Percentiles rank a stretch among this genome's conserved stretches.
Evolutionary conservation across 2,329 filamentous ascomycete genomes (phyloP).

Genomic region (Fusarium liriodendri): DNA sequence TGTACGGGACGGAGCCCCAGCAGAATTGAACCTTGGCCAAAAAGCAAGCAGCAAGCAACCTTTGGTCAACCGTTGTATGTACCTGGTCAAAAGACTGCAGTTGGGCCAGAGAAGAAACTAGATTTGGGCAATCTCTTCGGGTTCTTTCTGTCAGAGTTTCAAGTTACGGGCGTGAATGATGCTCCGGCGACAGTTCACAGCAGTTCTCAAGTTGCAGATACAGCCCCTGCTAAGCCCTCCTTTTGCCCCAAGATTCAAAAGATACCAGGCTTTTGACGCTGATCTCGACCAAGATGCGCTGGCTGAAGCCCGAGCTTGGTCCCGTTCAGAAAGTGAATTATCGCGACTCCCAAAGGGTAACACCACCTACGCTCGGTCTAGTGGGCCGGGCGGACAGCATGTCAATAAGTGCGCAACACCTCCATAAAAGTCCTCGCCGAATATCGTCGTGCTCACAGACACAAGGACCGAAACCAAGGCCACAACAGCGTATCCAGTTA

Average conservation of each 20-base stretch:
- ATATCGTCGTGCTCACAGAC: conserved; percentile 55
- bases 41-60: conserved; percentile 9
- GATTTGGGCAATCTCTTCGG: neutral
- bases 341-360: conserved; percentile 61
- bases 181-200: conserved; percentile 21
- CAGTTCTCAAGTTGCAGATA: neutral
- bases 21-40: conserved; percentile 15
- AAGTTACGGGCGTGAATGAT: conserved; percentile 10
- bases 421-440: conserved; percentile 47
- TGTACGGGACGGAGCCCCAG: conserved; percentile 4
- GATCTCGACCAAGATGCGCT: conserved; percentile 62
- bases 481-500: conserved; percentile 62
- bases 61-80: neutral
- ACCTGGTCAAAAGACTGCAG: neutral
- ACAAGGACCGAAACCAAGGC: conserved; percentile 71
- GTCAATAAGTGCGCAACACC: conserved; percentile 66
- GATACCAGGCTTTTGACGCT: conserved; percentile 62
- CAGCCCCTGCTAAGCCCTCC: neutral
- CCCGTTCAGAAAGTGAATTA: conserved; percentile 45
- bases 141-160: neutral
- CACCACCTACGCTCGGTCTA: conserved; percentile 68
- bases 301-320: conserved; percentile 64
- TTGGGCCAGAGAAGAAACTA: neutral
- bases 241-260: conserved; percentile 43
- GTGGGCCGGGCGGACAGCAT: conserved; percentile 70